Conservation (phyloP, 192 early-diverging fungal species). For the Geranomyces michiganensis region DNA sequence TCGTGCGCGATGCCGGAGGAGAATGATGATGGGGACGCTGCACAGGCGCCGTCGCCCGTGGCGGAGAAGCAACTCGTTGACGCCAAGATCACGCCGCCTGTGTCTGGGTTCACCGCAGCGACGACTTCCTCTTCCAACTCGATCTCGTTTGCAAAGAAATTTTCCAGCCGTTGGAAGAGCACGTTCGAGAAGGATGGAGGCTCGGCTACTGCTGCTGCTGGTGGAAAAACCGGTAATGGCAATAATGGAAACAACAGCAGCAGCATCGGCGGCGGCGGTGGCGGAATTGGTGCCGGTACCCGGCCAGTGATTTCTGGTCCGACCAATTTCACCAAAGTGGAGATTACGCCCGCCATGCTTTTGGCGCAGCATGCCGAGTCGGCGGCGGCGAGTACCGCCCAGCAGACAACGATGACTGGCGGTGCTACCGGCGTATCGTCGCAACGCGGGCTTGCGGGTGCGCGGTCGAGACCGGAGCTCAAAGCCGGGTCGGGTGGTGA, state of each 20-base stretch:
- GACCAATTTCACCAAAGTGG: constrained; percentile 36
- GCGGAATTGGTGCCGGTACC: too few species aligned
- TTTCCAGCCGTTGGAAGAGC: constrained; percentile 28
- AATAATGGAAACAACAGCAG: too few species aligned
- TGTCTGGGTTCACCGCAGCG: neutral
- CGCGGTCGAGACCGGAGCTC: too few species aligned
- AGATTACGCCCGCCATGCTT: constrained; percentile 26
- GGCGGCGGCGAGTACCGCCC: too few species aligned
- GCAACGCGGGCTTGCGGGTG: too few species aligned
- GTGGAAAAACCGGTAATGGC: too few species aligned
- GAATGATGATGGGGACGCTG: neutral
- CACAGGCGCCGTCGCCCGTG: too few species aligned
- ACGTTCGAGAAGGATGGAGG: constrained; percentile 27
- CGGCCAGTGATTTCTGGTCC: constrained; percentile 39
- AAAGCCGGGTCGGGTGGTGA: neutral
- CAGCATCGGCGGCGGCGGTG: too few species aligned
- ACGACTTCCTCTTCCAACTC: neutral
- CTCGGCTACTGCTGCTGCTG: neutral
- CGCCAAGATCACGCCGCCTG: too few species aligned
- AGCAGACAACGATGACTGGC: too few species aligned
- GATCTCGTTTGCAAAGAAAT: constrained; percentile 33
- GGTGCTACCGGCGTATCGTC: too few species aligned
- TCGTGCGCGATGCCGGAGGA: neutral
- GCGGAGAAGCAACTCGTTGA: too few species aligned
- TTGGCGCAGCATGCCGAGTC: constrained; percentile 4